These are phyloP conservation scores for Salix viminalis DNA, from an alignment of 345 rosid species.

Conservation along the genomic window DNA sequence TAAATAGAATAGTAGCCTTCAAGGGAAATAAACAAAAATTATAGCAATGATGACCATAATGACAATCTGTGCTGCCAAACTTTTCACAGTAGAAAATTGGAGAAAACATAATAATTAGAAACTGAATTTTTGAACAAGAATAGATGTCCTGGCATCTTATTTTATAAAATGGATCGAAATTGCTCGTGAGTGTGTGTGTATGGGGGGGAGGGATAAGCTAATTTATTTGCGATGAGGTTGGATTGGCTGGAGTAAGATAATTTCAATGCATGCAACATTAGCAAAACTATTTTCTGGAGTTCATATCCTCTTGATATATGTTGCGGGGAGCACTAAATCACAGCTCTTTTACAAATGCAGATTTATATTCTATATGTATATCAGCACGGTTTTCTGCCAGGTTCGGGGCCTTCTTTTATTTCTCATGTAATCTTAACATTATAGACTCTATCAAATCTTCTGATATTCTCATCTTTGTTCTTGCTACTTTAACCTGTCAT, in stretches of 20 bases:
- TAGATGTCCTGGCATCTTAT: background rate
- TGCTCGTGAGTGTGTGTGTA: no score
- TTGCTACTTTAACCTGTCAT: background rate
- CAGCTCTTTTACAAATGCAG: slow-evolving; percentile 18
- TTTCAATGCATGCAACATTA: background rate
- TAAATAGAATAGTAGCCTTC: background rate
- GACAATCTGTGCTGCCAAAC: background rate
- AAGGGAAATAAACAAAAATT: background rate
- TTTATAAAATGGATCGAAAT: background rate
- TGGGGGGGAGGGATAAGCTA: no score
- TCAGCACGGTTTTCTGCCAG: slow-evolving; percentile 24
- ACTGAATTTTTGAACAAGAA: background rate
- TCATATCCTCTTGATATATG: background rate
- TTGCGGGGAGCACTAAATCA: background rate
- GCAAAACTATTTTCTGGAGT: background rate
- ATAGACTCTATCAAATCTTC: background rate
- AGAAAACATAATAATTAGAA: background rate
- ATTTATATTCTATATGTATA: slow-evolving; percentile 15
- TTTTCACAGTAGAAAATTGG: background rate
- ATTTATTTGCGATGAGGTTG: background rate
- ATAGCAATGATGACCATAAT: background rate
- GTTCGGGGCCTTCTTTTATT: slow-evolving; percentile 6
- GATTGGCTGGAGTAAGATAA: background rate
- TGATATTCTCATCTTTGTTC: background rate
- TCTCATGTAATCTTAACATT: background rate